Conservation (phyloP, 108 stramenopile genomes). For the Nitzschia sp. region DNA sequence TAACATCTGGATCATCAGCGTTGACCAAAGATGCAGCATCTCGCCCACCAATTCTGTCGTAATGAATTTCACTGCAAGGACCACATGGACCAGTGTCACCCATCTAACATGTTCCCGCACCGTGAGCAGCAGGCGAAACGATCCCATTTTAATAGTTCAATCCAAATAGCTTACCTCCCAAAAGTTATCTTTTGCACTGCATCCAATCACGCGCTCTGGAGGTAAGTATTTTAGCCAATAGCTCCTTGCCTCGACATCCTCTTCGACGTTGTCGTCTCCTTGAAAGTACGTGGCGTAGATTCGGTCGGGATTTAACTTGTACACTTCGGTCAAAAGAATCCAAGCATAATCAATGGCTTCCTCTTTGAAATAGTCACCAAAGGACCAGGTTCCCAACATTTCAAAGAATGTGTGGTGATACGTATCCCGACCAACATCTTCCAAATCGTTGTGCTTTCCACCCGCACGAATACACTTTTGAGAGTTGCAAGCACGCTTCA, state of each 20-base stretch:
- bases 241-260: slow-evolving; percentile 86
- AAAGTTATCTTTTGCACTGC: slow-evolving; percentile 94
- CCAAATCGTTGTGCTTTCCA: slow-evolving; percentile 99
- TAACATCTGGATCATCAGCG: slow-evolving; percentile 91
- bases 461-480: slow-evolving; percentile 99
- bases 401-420: slow-evolving; percentile 99
- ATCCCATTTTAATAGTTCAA: background rate
- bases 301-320: slow-evolving; percentile 74
- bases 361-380: slow-evolving; percentile 96
- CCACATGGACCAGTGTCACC: slow-evolving; percentile 97
- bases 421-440: slow-evolving; percentile 97
- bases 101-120: slow-evolving; percentile 57
- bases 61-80: slow-evolving; percentile 97
- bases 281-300: slow-evolving; percentile 99
- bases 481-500: slow-evolving; percentile 88
- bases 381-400: slow-evolving; percentile 97
- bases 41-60: slow-evolving; percentile 93
- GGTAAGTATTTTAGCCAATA: slow-evolving; percentile 82
- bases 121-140: slow-evolving; percentile 1
- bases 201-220: slow-evolving; percentile 82
- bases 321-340: slow-evolving; percentile 92
- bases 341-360: slow-evolving; percentile 95
- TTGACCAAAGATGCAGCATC: slow-evolving; percentile 94
- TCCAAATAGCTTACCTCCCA: slow-evolving; percentile 84
- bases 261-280: slow-evolving; percentile 84